phyloP scores from a whole-genome alignment of 441 rosid genomes.

The Gossypium laxum region DNA sequence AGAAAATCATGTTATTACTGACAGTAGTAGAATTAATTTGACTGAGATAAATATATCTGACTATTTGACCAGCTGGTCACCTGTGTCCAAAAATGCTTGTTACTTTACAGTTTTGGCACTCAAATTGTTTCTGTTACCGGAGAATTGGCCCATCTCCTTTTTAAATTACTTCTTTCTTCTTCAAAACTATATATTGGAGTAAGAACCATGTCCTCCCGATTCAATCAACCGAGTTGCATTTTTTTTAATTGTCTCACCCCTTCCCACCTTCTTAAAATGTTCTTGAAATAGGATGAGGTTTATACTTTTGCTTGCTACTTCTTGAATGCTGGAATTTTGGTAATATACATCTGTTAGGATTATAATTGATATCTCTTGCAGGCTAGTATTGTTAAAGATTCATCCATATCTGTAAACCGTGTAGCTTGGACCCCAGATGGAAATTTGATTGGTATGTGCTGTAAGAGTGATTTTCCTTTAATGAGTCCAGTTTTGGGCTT shows the following conservation, averaged over 20 bases:
- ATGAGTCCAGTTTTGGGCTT: neutral
- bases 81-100: neutral
- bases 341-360: neutral
- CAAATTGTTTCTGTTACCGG: neutral
- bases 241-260: neutral
- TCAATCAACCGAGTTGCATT: neutral
- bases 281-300: neutral
- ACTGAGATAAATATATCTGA: neutral
- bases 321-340: neutral
- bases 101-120: neutral
- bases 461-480: neutral
- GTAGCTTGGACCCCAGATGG: conserved; percentile 27
- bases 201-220: neutral
- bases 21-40: neutral
- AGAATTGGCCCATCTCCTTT: neutral
- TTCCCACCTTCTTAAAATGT: neutral
- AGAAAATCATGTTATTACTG: neutral
- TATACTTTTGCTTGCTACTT: neutral
- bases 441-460: conserved; percentile 19
- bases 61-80: neutral
- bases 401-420: conserved; percentile 20
- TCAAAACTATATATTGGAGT: neutral
- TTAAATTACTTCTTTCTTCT: neutral
- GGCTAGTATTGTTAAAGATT: conserved; percentile 22
- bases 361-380: conserved; percentile 14